These are phyloP conservation scores for Crithidia brevicula DNA, from an alignment of 208 protist genomes.

Conservation along the genomic window DNA sequence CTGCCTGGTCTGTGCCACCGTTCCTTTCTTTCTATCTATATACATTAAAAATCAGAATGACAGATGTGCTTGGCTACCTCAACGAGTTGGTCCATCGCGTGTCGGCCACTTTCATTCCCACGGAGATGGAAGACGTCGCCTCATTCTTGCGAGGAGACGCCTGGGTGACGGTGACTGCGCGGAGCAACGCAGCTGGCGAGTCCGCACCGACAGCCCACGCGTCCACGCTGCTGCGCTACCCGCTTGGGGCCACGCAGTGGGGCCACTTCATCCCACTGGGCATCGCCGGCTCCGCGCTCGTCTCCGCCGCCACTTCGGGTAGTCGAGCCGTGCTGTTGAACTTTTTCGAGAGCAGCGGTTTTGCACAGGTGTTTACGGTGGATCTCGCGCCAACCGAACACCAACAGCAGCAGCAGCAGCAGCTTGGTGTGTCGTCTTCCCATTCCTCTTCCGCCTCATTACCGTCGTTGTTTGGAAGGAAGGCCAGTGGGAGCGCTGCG, in stretches of 20 bases:
- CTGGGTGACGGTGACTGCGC: constrained; percentile 14
- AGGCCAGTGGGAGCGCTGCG: background rate
- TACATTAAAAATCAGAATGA: constrained; percentile 51
- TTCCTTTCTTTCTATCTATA: too few species aligned
- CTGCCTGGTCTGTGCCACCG: too few species aligned
- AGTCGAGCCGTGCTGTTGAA: constrained; percentile 45
- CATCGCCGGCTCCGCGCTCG: constrained; percentile 51
- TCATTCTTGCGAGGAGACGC: constrained; percentile 50
- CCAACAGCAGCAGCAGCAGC: constrained; percentile 12
- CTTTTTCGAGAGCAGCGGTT: constrained; percentile 53
- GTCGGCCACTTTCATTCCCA: constrained; percentile 59
- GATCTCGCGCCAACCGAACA: constrained; percentile 39
- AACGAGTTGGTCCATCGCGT: constrained; percentile 51
- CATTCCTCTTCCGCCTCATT: background rate
- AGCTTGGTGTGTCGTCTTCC: background rate
- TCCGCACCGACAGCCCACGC: background rate
- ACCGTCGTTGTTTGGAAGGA: background rate
- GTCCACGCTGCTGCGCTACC: constrained; percentile 17
- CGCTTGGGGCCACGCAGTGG: constrained; percentile 34
- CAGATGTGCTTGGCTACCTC: constrained; percentile 61
- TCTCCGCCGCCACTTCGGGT: constrained; percentile 44
- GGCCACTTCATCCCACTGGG: constrained; percentile 71
- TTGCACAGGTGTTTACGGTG: constrained; percentile 51
- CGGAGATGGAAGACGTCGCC: constrained; percentile 57
- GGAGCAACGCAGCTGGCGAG: too few species aligned